A percentile compares a stretch with the other conserved stretches of the same genome.
Evolutionary conservation across 148 eudicot species (phyloP).

Genomic region (Cornus kousa): DNA sequence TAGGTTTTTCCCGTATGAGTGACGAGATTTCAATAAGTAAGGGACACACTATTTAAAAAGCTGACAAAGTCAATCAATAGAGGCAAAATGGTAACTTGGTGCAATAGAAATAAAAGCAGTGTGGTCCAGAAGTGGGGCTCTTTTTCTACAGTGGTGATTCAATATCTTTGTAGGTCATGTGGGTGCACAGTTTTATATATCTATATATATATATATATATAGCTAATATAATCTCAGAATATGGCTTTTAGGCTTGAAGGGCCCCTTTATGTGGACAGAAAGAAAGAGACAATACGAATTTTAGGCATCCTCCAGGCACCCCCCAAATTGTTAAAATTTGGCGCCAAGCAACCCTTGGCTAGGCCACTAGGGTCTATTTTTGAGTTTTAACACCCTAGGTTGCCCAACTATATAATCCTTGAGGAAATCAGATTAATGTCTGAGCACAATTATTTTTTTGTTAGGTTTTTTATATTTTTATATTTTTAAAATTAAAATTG

Average conservation of each 20-base stretch:
- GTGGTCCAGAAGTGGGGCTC: neutral
- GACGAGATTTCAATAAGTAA: too few species aligned
- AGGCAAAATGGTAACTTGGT: neutral
- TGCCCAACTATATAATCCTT: constrained; percentile 9
- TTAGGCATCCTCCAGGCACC: constrained; percentile 6
- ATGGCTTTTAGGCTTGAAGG: constrained; percentile 3
- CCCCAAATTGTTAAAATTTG: neutral
- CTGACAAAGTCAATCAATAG: neutral
- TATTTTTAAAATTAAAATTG: too few species aligned
- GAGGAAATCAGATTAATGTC: neutral
- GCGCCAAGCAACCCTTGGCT: constrained; percentile 5
- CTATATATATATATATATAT: too few species aligned
- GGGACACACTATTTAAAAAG: neutral
- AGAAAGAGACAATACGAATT: constrained; percentile 16
- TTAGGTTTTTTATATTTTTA: too few species aligned
- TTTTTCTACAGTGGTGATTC: neutral
- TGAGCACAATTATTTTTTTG: too few species aligned
- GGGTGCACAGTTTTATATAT: neutral
- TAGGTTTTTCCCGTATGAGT: too few species aligned
- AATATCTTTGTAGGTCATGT: neutral
- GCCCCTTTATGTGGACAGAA: neutral
- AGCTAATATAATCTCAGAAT: neutral
- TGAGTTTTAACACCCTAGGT: constrained; percentile 2
- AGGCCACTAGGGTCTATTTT: neutral
- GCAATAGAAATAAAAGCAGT: neutral